phyloP scores from a whole-genome alignment of 1,284 basidiomycete genomes.

The Ceratobasidium sp. region DNA sequence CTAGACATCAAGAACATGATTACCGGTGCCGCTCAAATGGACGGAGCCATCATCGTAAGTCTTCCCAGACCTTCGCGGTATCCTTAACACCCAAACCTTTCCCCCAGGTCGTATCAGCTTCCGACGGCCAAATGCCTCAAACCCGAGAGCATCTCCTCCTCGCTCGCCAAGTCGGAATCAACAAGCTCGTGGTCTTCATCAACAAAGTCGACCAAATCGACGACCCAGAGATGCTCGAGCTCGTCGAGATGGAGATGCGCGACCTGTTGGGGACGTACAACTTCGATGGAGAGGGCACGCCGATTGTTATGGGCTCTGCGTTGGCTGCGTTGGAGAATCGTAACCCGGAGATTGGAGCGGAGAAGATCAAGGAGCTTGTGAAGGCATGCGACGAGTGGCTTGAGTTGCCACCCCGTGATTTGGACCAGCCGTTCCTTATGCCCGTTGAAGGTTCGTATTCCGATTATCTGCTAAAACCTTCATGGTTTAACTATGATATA shows the following conservation, averaged over 20 bases:
- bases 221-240: slow-evolving; percentile 98
- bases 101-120: slow-evolving; percentile 89
- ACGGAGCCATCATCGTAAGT: slow-evolving; percentile 88
- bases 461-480: background rate
- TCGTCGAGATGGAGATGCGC: slow-evolving; percentile 99
- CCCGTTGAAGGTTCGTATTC: slow-evolving; percentile 80
- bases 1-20: slow-evolving; percentile 98
- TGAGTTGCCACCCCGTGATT: slow-evolving; percentile 94
- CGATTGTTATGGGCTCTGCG: slow-evolving; percentile 97
- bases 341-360: slow-evolving; percentile 81
- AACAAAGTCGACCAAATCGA: slow-evolving; percentile 99
- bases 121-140: slow-evolving; percentile 99
- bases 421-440: slow-evolving; percentile 98
- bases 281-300: slow-evolving; percentile 97
- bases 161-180: slow-evolving; percentile 98
- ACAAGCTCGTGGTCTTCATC: slow-evolving; percentile 98
- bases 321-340: slow-evolving; percentile 93
- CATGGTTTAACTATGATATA: slow-evolving; percentile 52
- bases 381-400: slow-evolving; percentile 95
- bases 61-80: background rate
- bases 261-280: slow-evolving; percentile 94
- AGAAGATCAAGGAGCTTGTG: slow-evolving; percentile 89
- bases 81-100: background rate
- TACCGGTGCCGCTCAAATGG: slow-evolving; percentile 98
- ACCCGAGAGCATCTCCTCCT: slow-evolving; percentile 98